Base-by-base conservation (phyloP, 768 basidiomycete species). In the Boletus rex-veris region DNA sequence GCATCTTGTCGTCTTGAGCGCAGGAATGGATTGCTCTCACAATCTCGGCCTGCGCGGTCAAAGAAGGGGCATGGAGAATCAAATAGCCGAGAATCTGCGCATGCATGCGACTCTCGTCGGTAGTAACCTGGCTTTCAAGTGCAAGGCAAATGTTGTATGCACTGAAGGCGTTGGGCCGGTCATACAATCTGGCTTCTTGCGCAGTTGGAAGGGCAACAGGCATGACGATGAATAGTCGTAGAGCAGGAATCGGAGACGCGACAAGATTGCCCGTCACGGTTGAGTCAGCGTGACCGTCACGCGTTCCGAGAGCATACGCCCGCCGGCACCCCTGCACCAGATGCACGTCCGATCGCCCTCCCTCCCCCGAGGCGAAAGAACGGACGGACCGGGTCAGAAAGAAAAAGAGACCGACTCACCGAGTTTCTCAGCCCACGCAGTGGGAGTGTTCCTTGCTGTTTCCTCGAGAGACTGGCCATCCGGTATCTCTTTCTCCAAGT, bases 361-460 rank as follows among this genome's bases (percentile, higher is more conserved):
- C 21, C 21, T 24, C 21, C 21, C 21, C 21, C 21, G 21, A 24
- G 21, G 21, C 21, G 21, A 24, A 24, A 24, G 21, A 24, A 24
- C 21, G 3, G 21, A 24, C 21, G 21, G 21, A 24, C 3, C 21
- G 19, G 19, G 19, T 3, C 19, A 19, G 19, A 19, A 19, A 19
- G 19, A 19, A 19, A 19, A 19, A 1, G 19, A 19, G 19, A 19
- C 19, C 19, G 19, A 19, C 19, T 19, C 19, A 19, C 19, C 21
- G 19, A 86, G 66, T 52, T 85, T 80, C 48, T 84, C 80, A 0
- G 73, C 72, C 86, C 86, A 88, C 4, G 74, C 75, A 9, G 66
- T 64, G 6, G 83, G 75, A 15, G 79, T 81, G 0, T 38, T 39
- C 15, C 65, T 66, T 2, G 78, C 81, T 0, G 85, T 86, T 30